Base-by-base conservation (phyloP, 202 grass and related monocot genomes). In the Setaria viridis region DNA sequence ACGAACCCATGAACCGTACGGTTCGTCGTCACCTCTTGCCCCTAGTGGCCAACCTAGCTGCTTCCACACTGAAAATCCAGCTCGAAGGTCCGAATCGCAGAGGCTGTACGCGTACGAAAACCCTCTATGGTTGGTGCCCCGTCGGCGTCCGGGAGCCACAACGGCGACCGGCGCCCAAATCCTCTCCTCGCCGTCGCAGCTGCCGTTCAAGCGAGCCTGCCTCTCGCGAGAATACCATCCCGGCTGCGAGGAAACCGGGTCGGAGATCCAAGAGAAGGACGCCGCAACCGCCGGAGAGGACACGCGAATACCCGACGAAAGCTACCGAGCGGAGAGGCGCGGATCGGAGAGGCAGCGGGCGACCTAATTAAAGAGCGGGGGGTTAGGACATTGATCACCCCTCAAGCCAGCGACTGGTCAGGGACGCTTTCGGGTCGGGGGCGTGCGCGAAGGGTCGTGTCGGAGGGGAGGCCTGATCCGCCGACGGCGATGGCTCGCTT, bases 251-350 rank as follows among this genome's bases (percentile, higher is more conserved):
- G 63, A 70, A 77, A 85, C 53, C 17, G 2, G 11, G 19, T 41
- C 41, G 41, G 72, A 86, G 67, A 67, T 6, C 12, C 14, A 33
- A 4, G 46, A 73, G 20, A 63, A 14, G 11, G 88, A 90, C 74
- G 79, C 30, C 51, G 84, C 58, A 87, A 79, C 88, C 84, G 49
- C 79, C 5, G 71, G 20, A 21, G 6, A 21, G 56, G 74, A 21
- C 65, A 12, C 74, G 13, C 58, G 45, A 63, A 25, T 29, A 50
- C 43, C 75, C 55, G 37, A 11, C 14, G 59, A 67, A 69, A 67
- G 74, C 65, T 41, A 21, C 41, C 65, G 20, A 56, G 13, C 46
- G 64, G 72, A 75, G 16, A 25, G 53, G 42, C 16, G 48, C 11
- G 11, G 48, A 13, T 14, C 53, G 17, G 29, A 42, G 67, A 11